Evolutionary conservation across 768 basidiomycete genomes (phyloP).

Genomic region (Coprinopsis sp.): DNA sequence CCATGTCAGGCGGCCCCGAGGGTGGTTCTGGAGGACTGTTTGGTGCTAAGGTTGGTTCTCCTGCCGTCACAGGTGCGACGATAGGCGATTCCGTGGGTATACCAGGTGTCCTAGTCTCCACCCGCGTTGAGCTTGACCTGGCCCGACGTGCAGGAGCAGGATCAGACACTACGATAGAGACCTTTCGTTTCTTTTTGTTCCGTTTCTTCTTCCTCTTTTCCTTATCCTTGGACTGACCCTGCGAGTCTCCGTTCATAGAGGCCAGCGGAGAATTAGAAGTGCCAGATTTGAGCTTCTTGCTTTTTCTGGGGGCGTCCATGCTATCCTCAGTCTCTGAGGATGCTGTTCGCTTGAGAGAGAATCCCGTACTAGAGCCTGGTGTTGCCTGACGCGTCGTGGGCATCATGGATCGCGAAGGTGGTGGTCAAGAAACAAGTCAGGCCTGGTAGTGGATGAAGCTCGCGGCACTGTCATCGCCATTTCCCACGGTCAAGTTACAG

Average conservation of each 20-base stretch:
- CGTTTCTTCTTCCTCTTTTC: background rate
- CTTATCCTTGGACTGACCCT: background rate
- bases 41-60: background rate
- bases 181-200: background rate
- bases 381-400: slow-evolving; percentile 4
- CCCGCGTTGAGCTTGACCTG: background rate
- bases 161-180: background rate
- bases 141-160: background rate
- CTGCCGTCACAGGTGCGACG: background rate
- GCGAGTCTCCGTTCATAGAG: background rate
- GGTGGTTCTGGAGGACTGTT: background rate
- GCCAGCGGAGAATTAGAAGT: background rate
- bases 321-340: slow-evolving; percentile 1
- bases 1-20: background rate
- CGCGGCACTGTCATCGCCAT: no score
- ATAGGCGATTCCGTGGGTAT: background rate
- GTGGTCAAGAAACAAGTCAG: no score
- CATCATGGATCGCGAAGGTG: no score
- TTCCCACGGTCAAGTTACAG: no score
- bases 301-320: background rate
- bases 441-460: no score
- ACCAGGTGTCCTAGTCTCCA: no score
- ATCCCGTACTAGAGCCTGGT: background rate
- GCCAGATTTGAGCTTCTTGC: background rate
- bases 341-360: slow-evolving; percentile 1